Evolutionary conservation across 2,329 filamentous ascomycete species (phyloP).

Genomic region (Alternaria tenuissima): DNA sequence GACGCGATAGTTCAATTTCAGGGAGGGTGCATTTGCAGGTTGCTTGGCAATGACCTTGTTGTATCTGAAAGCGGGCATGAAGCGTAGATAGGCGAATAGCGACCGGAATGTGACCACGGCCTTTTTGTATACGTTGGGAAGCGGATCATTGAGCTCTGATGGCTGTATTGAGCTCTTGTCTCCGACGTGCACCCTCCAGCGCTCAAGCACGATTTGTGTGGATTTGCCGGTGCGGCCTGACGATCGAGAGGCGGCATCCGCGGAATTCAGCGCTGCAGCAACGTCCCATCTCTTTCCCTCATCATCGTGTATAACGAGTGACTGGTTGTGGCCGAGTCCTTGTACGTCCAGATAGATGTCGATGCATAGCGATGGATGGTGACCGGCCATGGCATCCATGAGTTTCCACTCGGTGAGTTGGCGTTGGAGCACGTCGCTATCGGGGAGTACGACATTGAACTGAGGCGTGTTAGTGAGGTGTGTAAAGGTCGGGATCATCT

Average conservation of each 20-base stretch:
- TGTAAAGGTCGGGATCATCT: background rate
- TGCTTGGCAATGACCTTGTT: slow-evolving; percentile 77
- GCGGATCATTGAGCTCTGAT: slow-evolving; percentile 64
- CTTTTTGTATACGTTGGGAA: slow-evolving; percentile 96
- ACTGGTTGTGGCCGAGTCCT: slow-evolving; percentile 81
- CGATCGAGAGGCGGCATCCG: slow-evolving; percentile 59
- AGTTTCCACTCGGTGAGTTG: slow-evolving; percentile 83
- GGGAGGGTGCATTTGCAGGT: slow-evolving; percentile 65
- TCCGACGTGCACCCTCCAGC: slow-evolving; percentile 88
- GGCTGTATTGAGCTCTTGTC: slow-evolving; percentile 63
- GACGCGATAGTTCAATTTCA: slow-evolving; percentile 84
- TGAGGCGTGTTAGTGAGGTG: slow-evolving; percentile 51
- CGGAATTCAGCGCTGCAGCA: slow-evolving; percentile 77
- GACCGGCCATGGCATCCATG: slow-evolving; percentile 77
- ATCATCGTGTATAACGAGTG: slow-evolving; percentile 86
- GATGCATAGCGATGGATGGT: slow-evolving; percentile 84
- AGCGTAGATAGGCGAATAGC: slow-evolving; percentile 80
- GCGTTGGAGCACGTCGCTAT: slow-evolving; percentile 86
- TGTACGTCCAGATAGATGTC: slow-evolving; percentile 89
- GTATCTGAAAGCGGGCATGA: slow-evolving; percentile 88
- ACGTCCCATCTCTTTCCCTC: slow-evolving; percentile 94
- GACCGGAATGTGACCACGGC: slow-evolving; percentile 94
- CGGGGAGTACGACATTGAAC: slow-evolving; percentile 96
- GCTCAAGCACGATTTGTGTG: slow-evolving; percentile 84
- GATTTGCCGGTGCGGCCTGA: slow-evolving; percentile 54